A percentile compares a stretch with the other conserved stretches of the same genome.
Evolutionary conservation across 352 stramenopile species (phyloP).

Genomic region (Globisporangium cylindrosporum): DNA sequence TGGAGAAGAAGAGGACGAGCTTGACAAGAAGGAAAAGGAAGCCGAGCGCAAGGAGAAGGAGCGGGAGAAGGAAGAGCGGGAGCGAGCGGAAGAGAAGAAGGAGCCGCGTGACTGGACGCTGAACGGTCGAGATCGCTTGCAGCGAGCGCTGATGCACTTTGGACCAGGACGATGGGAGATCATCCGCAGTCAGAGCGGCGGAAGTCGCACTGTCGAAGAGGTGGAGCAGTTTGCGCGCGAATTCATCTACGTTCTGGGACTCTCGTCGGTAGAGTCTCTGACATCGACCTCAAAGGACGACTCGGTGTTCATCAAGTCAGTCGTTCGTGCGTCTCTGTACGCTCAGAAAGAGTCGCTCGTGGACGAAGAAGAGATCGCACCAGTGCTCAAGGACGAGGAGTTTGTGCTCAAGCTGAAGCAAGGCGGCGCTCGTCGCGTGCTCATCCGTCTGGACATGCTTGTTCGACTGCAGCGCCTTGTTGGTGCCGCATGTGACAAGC

Average conservation of each 20-base stretch:
- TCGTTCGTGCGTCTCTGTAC: slow-evolving; percentile 58
- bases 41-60: slow-evolving; percentile 41
- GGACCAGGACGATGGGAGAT: slow-evolving; percentile 87
- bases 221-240: slow-evolving; percentile 81
- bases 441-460: slow-evolving; percentile 87
- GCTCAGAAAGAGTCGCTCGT: slow-evolving; percentile 73
- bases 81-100: slow-evolving; percentile 59
- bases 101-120: slow-evolving; percentile 82
- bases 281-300: slow-evolving; percentile 72
- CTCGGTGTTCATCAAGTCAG: slow-evolving; percentile 78
- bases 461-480: slow-evolving; percentile 69
- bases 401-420: slow-evolving; percentile 87
- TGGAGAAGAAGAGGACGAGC: slow-evolving; percentile 62
- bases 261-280: slow-evolving; percentile 54
- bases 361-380: slow-evolving; percentile 66
- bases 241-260: slow-evolving; percentile 84
- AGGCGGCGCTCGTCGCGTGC: slow-evolving; percentile 71
- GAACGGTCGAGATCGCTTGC: slow-evolving; percentile 80
- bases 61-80: slow-evolving; percentile 42
- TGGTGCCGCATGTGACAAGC: slow-evolving; percentile 47
- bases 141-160: slow-evolving; percentile 87
- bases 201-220: slow-evolving; percentile 80
- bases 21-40: slow-evolving; percentile 31
- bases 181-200: slow-evolving; percentile 83
- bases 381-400: slow-evolving; percentile 85